Evolutionary conservation across 1,284 basidiomycete species (phyloP).

Genomic region (Ceratobasidium sp.): DNA sequence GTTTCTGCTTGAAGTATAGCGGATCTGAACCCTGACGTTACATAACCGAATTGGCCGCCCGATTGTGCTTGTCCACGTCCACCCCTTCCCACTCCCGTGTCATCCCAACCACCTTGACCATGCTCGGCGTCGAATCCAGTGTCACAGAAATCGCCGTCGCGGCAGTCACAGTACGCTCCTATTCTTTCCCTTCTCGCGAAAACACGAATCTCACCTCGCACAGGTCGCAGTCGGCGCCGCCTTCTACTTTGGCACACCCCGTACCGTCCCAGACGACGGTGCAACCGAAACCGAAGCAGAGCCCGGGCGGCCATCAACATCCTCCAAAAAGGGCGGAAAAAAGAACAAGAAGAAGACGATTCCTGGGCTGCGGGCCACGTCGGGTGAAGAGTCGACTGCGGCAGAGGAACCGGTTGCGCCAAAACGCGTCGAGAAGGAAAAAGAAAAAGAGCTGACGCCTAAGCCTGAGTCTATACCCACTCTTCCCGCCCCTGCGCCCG

Average conservation of each 20-base stretch:
- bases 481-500: slow-evolving; percentile 37
- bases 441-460: slow-evolving; percentile 46
- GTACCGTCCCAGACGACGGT: slow-evolving; percentile 7
- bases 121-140: slow-evolving; percentile 39
- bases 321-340: slow-evolving; percentile 41
- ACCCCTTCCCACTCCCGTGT: neutral
- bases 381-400: slow-evolving; percentile 45
- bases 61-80: slow-evolving; percentile 40
- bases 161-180: slow-evolving; percentile 25
- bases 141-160: slow-evolving; percentile 42
- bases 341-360: slow-evolving; percentile 47
- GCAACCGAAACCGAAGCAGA: neutral
- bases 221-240: slow-evolving; percentile 44
- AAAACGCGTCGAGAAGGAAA: slow-evolving; percentile 21
- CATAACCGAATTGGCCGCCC: slow-evolving; percentile 18
- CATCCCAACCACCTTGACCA: neutral
- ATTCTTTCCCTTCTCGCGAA: neutral
- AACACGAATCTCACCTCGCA: neutral
- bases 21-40: slow-evolving; percentile 19
- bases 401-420: slow-evolving; percentile 38
- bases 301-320: neutral
- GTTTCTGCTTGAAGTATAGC: slow-evolving; percentile 10
- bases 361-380: slow-evolving; percentile 41
- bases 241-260: slow-evolving; percentile 42
- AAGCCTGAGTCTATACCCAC: slow-evolving; percentile 18